A percentile compares a stretch with the other conserved stretches of the same genome.
These are phyloP conservation scores for Neobulgaria alba DNA, from an alignment of 2,329 filamentous ascomycete genomes.

Conservation along the genomic window DNA sequence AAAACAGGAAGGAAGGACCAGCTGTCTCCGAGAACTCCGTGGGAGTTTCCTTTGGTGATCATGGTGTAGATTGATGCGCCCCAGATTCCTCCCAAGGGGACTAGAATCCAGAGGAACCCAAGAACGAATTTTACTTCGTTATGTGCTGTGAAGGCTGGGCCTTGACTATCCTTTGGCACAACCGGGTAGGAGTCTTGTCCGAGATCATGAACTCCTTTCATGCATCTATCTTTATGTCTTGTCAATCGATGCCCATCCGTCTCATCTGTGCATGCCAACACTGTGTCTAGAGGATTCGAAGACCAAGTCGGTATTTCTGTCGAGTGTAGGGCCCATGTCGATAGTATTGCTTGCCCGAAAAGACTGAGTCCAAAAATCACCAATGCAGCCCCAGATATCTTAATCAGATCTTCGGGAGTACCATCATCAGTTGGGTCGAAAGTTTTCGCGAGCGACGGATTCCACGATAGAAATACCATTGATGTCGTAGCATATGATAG, in stretches of 20 bases:
- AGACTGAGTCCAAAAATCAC: slow-evolving; percentile 24
- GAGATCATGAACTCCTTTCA: slow-evolving; percentile 25
- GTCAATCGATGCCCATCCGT: slow-evolving; percentile 12
- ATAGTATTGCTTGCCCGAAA: slow-evolving; percentile 22
- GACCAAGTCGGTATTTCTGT: slow-evolving; percentile 26
- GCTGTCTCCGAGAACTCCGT: slow-evolving; percentile 21
- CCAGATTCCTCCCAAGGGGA: slow-evolving; percentile 11
- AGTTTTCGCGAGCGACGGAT: slow-evolving; percentile 18
- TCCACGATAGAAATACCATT: slow-evolving; percentile 24
- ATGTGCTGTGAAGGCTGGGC: slow-evolving; percentile 19
- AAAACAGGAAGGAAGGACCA: slow-evolving; percentile 24
- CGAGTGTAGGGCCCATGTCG: slow-evolving; percentile 22
- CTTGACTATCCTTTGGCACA: slow-evolving; percentile 18
- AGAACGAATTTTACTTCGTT: slow-evolving; percentile 19
- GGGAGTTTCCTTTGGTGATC: slow-evolving; percentile 11
- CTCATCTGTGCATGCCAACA: slow-evolving; percentile 15
- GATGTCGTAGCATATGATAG: slow-evolving; percentile 27
- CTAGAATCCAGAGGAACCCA: slow-evolving; percentile 16
- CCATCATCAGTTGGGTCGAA: slow-evolving; percentile 4
- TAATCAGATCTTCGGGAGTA: slow-evolving; percentile 10
- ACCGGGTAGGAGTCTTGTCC: slow-evolving; percentile 10
- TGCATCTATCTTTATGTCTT: slow-evolving; percentile 10
- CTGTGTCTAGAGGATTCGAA: slow-evolving; percentile 28
- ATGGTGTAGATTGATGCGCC: slow-evolving; percentile 16
- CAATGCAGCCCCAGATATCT: slow-evolving; percentile 20